Conservation (phyloP, 306 rosid genomes). For the Prunus padus region DNA sequence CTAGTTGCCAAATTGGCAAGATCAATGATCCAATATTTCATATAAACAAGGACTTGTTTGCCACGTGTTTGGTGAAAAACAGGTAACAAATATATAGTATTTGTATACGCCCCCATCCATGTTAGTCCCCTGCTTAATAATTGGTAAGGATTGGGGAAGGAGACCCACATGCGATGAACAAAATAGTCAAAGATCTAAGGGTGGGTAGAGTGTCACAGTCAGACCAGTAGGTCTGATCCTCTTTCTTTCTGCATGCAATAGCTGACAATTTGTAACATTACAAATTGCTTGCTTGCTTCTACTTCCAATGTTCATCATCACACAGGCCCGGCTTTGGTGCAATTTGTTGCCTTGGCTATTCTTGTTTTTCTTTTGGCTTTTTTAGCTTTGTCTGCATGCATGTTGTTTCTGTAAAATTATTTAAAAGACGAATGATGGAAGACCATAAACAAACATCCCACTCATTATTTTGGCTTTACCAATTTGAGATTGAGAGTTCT, state of each 20-base stretch:
- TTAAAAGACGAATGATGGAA: too few species aligned
- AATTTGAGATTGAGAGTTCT: too few species aligned
- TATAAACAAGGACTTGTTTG: not conserved
- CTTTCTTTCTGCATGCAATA: conserved; percentile 1
- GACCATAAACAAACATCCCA: too few species aligned
- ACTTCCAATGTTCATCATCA: not conserved
- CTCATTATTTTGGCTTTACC: too few species aligned
- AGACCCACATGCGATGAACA: conserved; percentile 17
- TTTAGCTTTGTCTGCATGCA: not conserved
- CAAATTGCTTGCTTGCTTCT: not conserved
- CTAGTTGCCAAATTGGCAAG: not conserved
- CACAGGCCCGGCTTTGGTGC: not conserved
- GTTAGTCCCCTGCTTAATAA: not conserved
- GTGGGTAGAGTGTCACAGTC: conserved; percentile 14
- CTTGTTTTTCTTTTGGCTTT: not conserved
- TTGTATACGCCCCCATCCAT: not conserved
- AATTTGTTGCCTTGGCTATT: not conserved
- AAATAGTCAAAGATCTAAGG: conserved; percentile 8
- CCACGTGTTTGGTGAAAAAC: conserved; percentile 42
- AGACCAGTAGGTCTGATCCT: not conserved
- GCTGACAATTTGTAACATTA: not conserved
- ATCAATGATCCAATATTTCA: not conserved
- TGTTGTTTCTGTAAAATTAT: too few species aligned
- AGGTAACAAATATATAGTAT: not conserved
- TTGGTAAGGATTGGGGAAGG: not conserved